Evolutionary conservation across 371 early-diverging fungal species (phyloP), one percentile per base, ranked within the genome.

Genomic region (Parasitella parasitica): DNA sequence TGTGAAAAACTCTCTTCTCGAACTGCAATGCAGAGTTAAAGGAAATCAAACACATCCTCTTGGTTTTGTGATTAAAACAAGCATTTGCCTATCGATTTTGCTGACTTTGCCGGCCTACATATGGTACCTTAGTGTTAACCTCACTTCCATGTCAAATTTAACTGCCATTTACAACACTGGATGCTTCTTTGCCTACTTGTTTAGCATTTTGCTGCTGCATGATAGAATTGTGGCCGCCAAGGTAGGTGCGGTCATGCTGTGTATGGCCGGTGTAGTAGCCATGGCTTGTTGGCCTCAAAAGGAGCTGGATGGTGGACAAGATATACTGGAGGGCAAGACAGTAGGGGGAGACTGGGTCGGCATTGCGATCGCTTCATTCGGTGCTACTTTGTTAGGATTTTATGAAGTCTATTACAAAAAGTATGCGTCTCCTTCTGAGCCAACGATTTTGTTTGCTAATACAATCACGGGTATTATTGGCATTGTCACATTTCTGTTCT

Each of bases 121-220:
- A n/a, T 93, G 94, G 94, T 93, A 92, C 59, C 69, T 86, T 36
- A 88, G 91, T 6, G 86, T 91, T 37, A 84, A 82, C 15, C 64
- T 90, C 54, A 90, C 88, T 0, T 82, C 88, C 38, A 91, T 90
- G 89, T 82, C 90, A 54, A 91, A 83, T 48, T 69, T 92, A 32
- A 92, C 92, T 0, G 94, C 91, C 18, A 89, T 91, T 34, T 91
- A 89, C 82, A 92, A 93, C 73, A 90, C 87, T 6, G 81, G 88
- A 8, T 91, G 91, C 58, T 91, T 91, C 59, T 93, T 89, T 71
- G 92, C 91, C 8, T 92, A 92, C 58, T 56, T 89, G 12, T 92
- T 93, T 64, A 91, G 91, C 6, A 72, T 92, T 13, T 39, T 84
- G 48, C 71, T 91, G 69, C 72, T 91, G 24, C 76, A 80, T 32